phyloP scores from a whole-genome alignment of 129 eudicot species.

The Arctium lappa region DNA sequence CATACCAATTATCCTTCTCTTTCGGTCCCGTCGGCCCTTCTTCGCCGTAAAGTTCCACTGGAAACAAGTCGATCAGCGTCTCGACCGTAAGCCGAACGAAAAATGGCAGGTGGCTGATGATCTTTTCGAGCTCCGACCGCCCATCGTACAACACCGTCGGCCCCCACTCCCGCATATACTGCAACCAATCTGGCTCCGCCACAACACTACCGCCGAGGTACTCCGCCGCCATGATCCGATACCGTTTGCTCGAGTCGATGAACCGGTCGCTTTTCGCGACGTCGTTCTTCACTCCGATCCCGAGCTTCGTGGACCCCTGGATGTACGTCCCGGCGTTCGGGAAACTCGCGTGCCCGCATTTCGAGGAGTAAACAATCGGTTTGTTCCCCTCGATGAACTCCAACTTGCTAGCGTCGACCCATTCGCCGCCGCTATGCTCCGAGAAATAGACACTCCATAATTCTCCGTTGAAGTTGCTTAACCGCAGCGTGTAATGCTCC shows the following conservation, averaged over 20 bases:
- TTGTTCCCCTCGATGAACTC: conserved; percentile 76
- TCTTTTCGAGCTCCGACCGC: conserved; percentile 71
- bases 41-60: conserved; percentile 82
- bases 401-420: conserved; percentile 64
- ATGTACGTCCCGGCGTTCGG: conserved; percentile 80
- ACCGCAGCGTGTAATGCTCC: conserved; percentile 91
- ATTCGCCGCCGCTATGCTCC: conserved; percentile 83
- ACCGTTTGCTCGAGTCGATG: conserved; percentile 62
- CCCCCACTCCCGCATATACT: conserved; percentile 98
- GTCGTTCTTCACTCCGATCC: conserved; percentile 75
- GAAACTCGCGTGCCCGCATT: conserved; percentile 79
- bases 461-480: conserved; percentile 87
- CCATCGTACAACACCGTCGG: conserved; percentile 75
- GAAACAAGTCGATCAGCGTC: conserved; percentile 59
- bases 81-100: conserved; percentile 71
- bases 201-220: conserved; percentile 50
- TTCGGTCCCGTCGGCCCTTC: conserved; percentile 99
- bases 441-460: conserved; percentile 71
- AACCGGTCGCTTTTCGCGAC: conserved; percentile 53
- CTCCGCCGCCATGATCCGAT: conserved; percentile 77
- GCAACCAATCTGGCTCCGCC: conserved; percentile 85
- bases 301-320: conserved; percentile 65
- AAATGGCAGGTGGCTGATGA: conserved; percentile 70
- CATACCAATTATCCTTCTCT: conserved; percentile 96
- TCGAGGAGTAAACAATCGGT: conserved; percentile 77